These are phyloP conservation scores for Neoarthrinium moseri DNA, from an alignment of 2,329 filamentous ascomycete species.

Conservation along the genomic window DNA sequence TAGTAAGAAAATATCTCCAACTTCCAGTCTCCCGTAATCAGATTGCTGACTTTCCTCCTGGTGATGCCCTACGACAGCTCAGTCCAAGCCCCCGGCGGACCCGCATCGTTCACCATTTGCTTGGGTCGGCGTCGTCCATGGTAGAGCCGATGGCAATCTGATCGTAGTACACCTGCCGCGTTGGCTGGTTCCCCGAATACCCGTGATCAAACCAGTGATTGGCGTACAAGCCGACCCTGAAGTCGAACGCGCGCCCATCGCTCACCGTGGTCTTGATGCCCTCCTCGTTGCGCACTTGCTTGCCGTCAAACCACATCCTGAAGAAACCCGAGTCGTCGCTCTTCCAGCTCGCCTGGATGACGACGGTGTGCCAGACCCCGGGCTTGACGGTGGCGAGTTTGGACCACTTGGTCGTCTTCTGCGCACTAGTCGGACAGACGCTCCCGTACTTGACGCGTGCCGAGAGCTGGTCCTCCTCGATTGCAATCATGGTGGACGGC, in stretches of 20 bases:
- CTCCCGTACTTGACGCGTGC: slow-evolving; percentile 40
- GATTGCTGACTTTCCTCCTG: too few species aligned
- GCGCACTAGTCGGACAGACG: slow-evolving; percentile 28
- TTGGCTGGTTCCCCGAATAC: slow-evolving; percentile 36
- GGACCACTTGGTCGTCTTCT: slow-evolving; percentile 28
- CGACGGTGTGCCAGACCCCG: slow-evolving; percentile 45
- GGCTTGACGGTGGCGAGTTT: slow-evolving; percentile 37
- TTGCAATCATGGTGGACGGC: slow-evolving; percentile 47
- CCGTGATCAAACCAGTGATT: slow-evolving; percentile 47
- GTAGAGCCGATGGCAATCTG: slow-evolving; percentile 42
- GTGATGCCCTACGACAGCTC: too few species aligned
- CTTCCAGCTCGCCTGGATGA: slow-evolving; percentile 44
- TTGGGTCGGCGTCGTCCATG: slow-evolving; percentile 37
- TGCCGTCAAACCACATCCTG: slow-evolving; percentile 46
- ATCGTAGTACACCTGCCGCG: slow-evolving; percentile 49
- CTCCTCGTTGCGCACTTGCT: slow-evolving; percentile 38
- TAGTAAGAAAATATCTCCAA: too few species aligned
- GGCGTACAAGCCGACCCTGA: slow-evolving; percentile 47
- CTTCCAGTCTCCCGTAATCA: too few species aligned
- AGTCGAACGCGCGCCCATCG: slow-evolving; percentile 42
- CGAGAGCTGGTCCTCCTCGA: slow-evolving; percentile 39
- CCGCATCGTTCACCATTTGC: neutral
- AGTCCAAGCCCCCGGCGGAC: too few species aligned
- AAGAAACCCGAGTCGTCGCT: slow-evolving; percentile 41
- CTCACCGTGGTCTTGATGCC: slow-evolving; percentile 43